A percentile compares a stretch with the other conserved stretches of the same genome.
These are phyloP conservation scores for Gaillardinia entomophila DNA, from an alignment of 805 yeast species.

Conservation along the genomic window DNA sequence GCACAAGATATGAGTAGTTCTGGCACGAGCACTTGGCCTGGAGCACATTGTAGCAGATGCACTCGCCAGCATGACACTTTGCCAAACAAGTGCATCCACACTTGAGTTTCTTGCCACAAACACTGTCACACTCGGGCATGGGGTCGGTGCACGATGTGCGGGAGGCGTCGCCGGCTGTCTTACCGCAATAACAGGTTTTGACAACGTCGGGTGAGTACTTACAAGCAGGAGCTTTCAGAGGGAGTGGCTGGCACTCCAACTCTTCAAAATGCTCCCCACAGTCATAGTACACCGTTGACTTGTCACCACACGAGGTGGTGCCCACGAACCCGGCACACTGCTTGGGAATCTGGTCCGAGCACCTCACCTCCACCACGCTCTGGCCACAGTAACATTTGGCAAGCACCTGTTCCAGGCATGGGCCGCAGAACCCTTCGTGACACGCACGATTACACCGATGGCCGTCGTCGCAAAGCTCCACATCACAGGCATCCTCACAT, in stretches of 20 bases:
- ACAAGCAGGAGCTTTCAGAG: conserved; percentile 34
- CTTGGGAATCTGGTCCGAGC: conserved; percentile 40
- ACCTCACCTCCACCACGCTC: conserved; percentile 34
- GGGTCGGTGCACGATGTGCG: conserved; percentile 69
- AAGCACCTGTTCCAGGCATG: conserved; percentile 46
- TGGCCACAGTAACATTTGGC: conserved; percentile 75
- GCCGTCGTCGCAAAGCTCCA: conserved; percentile 55
- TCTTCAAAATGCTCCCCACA: conserved; percentile 60
- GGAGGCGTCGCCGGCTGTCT: conserved; percentile 36
- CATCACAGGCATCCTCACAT: conserved; percentile 59
- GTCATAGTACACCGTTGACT: conserved; percentile 47
- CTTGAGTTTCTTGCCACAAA: conserved; percentile 55
- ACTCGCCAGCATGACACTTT: conserved; percentile 73
- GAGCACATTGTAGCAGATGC: conserved; percentile 55
- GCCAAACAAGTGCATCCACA: conserved; percentile 74
- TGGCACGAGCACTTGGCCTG: conserved; percentile 61
- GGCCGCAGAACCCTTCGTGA: conserved; percentile 81
- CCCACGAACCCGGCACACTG: conserved; percentile 28
- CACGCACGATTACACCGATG: conserved; percentile 63
- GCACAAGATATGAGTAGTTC: conserved; percentile 48
- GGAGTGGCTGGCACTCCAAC: conserved; percentile 47
- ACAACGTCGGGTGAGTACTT: conserved; percentile 55
- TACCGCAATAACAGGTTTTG: conserved; percentile 79
- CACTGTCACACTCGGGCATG: conserved; percentile 64
- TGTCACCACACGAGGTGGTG: conserved; percentile 24